Conservation (phyloP, 2,329 filamentous ascomycete species). For the Aspergillus sp. region DNA sequence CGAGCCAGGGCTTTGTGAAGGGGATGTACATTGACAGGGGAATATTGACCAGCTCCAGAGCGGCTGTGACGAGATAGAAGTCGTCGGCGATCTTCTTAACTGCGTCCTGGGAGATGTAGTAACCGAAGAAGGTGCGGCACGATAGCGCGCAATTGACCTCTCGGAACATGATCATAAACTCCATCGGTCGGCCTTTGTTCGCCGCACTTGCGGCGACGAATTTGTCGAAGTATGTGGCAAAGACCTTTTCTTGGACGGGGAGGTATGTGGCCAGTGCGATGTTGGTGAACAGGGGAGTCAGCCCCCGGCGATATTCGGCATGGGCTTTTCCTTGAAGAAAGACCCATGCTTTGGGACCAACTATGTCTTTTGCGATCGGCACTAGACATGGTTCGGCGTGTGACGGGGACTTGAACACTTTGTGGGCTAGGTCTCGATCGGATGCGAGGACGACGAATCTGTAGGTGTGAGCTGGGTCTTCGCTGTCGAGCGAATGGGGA, state of each 20-base stretch:
- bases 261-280: constrained; percentile 78
- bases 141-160: constrained; percentile 87
- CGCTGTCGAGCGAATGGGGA: not conserved
- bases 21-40: constrained; percentile 73
- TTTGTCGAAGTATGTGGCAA: constrained; percentile 72
- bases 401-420: constrained; percentile 82
- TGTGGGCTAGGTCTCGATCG: constrained; percentile 83
- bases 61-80: constrained; percentile 87
- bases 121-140: constrained; percentile 82
- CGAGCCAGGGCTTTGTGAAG: constrained; percentile 86
- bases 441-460: constrained; percentile 92
- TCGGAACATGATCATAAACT: constrained; percentile 82
- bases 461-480: constrained; percentile 4
- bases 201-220: constrained; percentile 70
- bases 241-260: constrained; percentile 83
- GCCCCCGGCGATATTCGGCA: constrained; percentile 85
- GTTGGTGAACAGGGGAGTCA: constrained; percentile 85
- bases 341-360: constrained; percentile 84
- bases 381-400: constrained; percentile 90
- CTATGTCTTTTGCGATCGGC: constrained; percentile 79
- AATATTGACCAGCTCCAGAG: constrained; percentile 90
- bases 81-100: constrained; percentile 89
- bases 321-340: constrained; percentile 87
- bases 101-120: constrained; percentile 81
- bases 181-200: constrained; percentile 63